phyloP scores from a whole-genome alignment of 192 early-diverging fungal genomes.

The Entomortierella chlamydospora region DNA sequence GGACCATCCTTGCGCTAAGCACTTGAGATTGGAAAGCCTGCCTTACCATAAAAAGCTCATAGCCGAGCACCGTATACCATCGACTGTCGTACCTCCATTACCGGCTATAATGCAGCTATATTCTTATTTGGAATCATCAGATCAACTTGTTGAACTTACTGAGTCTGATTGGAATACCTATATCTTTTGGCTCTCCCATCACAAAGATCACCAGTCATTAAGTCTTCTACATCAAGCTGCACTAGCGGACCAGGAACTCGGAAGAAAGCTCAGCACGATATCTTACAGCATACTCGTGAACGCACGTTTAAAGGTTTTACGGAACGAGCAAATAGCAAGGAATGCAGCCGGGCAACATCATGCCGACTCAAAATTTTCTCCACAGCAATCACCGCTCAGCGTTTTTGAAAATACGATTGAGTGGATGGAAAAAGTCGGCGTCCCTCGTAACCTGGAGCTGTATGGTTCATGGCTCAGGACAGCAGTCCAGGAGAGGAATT shows the following conservation, averaged over 20 bases:
- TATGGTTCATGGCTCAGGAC: slow-evolving; percentile 16
- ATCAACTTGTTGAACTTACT: slow-evolving; percentile 4
- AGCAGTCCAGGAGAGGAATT: slow-evolving; percentile 17
- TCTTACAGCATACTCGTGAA: slow-evolving; percentile 10
- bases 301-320: not conserved
- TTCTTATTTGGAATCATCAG: not conserved
- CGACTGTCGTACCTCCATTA: slow-evolving; percentile 35
- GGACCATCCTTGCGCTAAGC: not conserved
- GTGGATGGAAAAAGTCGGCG: slow-evolving; percentile 6
- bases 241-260: not conserved
- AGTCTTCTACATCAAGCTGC: slow-evolving; percentile 6
- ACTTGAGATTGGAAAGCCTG: not conserved
- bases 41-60: not conserved
- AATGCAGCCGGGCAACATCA: not conserved
- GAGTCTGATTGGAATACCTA: slow-evolving; percentile 27
- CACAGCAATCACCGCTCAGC: not conserved
- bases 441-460: slow-evolving; percentile 6
- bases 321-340: not conserved
- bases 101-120: slow-evolving; percentile 18
- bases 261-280: not conserved
- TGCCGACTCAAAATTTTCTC: not conserved
- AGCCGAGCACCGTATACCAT: slow-evolving; percentile 16
- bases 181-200: slow-evolving; percentile 31
- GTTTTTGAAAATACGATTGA: slow-evolving; percentile 17
- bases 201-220: slow-evolving; percentile 8